Evolutionary conservation across 768 basidiomycete genomes (phyloP), one percentile per base, ranked within the genome.

Genomic region (Pilatotrama ljubarskyi): DNA sequence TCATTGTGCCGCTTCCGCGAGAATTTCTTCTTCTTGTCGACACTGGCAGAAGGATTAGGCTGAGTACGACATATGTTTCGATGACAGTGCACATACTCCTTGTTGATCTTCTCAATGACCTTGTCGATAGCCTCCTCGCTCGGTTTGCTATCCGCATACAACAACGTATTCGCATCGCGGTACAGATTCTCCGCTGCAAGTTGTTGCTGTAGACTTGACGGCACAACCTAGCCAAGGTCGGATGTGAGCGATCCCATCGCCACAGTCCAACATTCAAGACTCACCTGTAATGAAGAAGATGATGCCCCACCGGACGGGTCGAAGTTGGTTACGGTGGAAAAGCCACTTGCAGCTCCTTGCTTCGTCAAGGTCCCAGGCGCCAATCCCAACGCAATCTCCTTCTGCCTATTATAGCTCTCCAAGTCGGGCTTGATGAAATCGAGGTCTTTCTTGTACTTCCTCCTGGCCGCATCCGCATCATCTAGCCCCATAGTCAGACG

Each of bases 61-160:
- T 5, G 37, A 43, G 66, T 42, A 35, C 15, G n/a, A 20, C 3
- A 15, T 11, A 17, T n/a, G 22, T 10, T 17, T 25, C 46, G 18
- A 15, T 50, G 17, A 5, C 18, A 6, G n/a, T 5, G n/a, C 5
- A 85, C 95, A 61, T 72, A 93, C 96, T 98, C 97, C 74, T 80
- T 80, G 70, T 98, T 98, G 66, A 99, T 87, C 76, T 98, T 95
- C 63, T 84, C 77, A 36, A 95, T 87, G 22, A 98, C 88, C 38
- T 91, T 77, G 74, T 99, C 97, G 59, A 98, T 93, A 5, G 93
- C 95, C 43, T 98, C 97, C 68, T 99, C 96, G 18, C 82, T 84
- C 3, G 97, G 97, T 69, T 96, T 97, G 78, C 84, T 93, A 73
- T 98, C 95, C 1, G 92, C 96, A 70, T 98, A 99, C 11, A 93